These are phyloP conservation scores for Mycosphaerelloides madeirae DNA, from an alignment of 2,329 filamentous ascomycete species.

Conservation along the genomic window DNA sequence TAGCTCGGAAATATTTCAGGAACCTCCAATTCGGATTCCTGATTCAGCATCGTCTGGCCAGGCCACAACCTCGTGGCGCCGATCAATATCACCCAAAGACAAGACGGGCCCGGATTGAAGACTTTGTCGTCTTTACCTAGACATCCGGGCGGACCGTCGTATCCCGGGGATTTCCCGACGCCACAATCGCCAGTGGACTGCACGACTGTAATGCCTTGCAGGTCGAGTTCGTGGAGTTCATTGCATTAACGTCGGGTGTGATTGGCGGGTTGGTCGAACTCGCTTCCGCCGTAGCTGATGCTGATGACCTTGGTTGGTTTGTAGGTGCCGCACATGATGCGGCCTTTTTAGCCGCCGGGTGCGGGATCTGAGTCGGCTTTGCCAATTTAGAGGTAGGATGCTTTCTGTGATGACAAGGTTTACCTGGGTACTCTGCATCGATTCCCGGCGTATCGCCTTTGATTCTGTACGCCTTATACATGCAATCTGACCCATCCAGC, in stretches of 20 bases:
- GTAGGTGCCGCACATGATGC: slow-evolving; percentile 42
- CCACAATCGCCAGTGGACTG: slow-evolving; percentile 41
- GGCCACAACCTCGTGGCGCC: no score
- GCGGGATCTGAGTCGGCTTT: slow-evolving; percentile 36
- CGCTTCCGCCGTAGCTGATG: slow-evolving; percentile 53
- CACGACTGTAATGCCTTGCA: slow-evolving; percentile 31
- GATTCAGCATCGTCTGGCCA: neutral
- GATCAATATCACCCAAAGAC: slow-evolving; percentile 34
- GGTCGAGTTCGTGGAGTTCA: slow-evolving; percentile 42
- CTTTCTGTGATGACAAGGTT: no score
- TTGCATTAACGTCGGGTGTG: slow-evolving; percentile 46
- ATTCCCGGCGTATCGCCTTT: slow-evolving; percentile 21
- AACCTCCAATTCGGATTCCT: neutral
- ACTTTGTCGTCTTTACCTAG: slow-evolving; percentile 18
- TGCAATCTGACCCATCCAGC: slow-evolving; percentile 18
- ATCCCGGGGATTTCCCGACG: slow-evolving; percentile 20
- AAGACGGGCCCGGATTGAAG: slow-evolving; percentile 16
- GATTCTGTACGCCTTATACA: slow-evolving; percentile 17
- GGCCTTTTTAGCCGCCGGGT: slow-evolving; percentile 48
- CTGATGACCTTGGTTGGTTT: slow-evolving; percentile 52
- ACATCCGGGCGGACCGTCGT: slow-evolving; percentile 28
- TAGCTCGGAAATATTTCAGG: neutral
- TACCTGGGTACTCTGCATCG: slow-evolving; percentile 50
- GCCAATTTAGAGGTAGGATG: no score
- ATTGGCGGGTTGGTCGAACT: slow-evolving; percentile 46